phyloP scores from a whole-genome alignment of 805 yeast genomes.

The Candida glaebosa region DNA sequence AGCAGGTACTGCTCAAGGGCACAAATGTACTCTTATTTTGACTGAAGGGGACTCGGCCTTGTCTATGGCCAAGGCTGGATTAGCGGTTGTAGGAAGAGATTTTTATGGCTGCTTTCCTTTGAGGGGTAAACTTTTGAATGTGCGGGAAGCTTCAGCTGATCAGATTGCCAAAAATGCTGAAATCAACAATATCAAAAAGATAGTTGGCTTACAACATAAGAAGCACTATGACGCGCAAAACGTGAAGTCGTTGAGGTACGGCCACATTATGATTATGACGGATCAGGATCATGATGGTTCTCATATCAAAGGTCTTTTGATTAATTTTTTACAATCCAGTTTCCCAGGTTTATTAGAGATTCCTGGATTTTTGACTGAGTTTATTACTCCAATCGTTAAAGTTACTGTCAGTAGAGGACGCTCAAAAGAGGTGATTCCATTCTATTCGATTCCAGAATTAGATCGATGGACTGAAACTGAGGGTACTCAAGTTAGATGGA shows the following conservation, averaged over 20 bases:
- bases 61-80: constrained; percentile 87
- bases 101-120: constrained; percentile 93
- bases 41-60: constrained; percentile 98
- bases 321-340: constrained; percentile 87
- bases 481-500: constrained; percentile 73
- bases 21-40: constrained; percentile 85
- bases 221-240: constrained; percentile 65
- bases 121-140: constrained; percentile 92
- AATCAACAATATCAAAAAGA: constrained; percentile 91
- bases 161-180: constrained; percentile 91
- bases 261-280: constrained; percentile 98
- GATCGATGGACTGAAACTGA: constrained; percentile 89
- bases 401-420: constrained; percentile 63
- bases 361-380: constrained; percentile 90
- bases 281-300: constrained; percentile 99
- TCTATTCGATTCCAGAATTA: constrained; percentile 94
- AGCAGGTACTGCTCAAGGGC: constrained; percentile 92
- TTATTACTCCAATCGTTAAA: constrained; percentile 94
- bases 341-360: constrained; percentile 90
- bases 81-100: constrained; percentile 93
- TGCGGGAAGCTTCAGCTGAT: constrained; percentile 95
- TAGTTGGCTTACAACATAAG: constrained; percentile 92
- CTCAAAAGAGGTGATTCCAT: constrained; percentile 57
- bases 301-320: constrained; percentile 92
- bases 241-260: constrained; percentile 77